Conservation (phyloP, 148 eudicot species). For the Limonium bicolor region DNA sequence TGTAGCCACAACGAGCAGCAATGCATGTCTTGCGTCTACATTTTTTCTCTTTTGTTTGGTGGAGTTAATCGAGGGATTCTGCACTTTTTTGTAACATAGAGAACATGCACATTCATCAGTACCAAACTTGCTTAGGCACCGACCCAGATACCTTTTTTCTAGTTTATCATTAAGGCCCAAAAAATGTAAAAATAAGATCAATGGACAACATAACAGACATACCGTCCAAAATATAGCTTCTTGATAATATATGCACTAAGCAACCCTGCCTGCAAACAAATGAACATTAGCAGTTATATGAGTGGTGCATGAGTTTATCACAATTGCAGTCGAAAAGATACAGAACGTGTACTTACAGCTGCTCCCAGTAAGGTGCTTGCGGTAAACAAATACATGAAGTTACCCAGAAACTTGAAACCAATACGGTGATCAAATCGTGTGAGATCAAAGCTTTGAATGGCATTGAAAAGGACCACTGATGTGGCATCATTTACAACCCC, state of each 20-base stretch:
- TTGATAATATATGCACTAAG: constrained; percentile 55
- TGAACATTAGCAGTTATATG: not conserved
- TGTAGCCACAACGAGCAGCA: no score
- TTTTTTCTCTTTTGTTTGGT: no score
- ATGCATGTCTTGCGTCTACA: no score
- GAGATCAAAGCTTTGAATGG: constrained; percentile 49
- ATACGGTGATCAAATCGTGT: constrained; percentile 27
- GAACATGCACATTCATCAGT: no score
- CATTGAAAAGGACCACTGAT: constrained; percentile 71
- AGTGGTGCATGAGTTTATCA: not conserved
- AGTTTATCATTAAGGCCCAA: no score
- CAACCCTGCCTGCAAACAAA: constrained; percentile 57
- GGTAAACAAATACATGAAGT: constrained; percentile 39
- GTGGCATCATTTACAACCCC: constrained; percentile 84
- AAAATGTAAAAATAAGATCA: not conserved
- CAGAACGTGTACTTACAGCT: constrained; percentile 26
- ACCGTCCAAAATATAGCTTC: constrained; percentile 68
- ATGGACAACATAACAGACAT: constrained; percentile 3
- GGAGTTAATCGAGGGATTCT: no score
- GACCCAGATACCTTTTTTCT: no score
- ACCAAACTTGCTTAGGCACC: no score
- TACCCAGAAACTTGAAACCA: constrained; percentile 35
- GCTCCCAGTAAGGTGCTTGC: constrained; percentile 59
- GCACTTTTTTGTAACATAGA: no score
- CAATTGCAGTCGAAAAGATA: no score